A percentile compares a stretch with the other conserved stretches of the same genome.
These are phyloP conservation scores for Umbelopsis ramanniana DNA, from an alignment of 192 early-diverging fungal species.

Conservation along the genomic window DNA sequence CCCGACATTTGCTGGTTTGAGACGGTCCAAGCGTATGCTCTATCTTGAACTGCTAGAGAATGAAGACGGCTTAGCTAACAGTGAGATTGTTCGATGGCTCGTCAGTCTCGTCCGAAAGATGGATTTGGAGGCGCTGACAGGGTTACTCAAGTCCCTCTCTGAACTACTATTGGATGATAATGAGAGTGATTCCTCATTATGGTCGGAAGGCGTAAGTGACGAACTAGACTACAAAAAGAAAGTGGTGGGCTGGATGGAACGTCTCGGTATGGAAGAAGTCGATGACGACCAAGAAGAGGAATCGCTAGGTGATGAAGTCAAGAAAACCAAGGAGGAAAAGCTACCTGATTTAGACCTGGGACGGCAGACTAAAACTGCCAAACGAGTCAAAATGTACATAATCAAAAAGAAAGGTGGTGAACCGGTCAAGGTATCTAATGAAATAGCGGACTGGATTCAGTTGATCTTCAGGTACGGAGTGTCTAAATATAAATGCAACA, in stretches of 20 bases:
- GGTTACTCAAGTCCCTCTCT: conserved; percentile 8
- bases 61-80: conserved; percentile 37
- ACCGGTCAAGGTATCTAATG: conserved; percentile 39
- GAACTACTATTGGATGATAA: not conserved
- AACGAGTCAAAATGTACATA: conserved; percentile 44
- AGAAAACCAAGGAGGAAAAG: not conserved
- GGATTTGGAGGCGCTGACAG: conserved; percentile 20
- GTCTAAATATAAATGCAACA: not conserved
- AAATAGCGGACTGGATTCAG: conserved; percentile 45
- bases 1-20: conserved; percentile 43
- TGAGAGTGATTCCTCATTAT: not conserved
- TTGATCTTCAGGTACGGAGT: conserved; percentile 48
- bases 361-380: conserved; percentile 49
- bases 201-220: not conserved
- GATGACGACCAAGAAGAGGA: not conserved
- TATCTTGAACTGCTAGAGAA: conserved; percentile 65
- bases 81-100: conserved; percentile 43
- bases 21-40: conserved; percentile 66
- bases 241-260: not conserved
- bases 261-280: not conserved
- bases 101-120: conserved; percentile 44
- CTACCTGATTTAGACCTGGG: conserved; percentile 33
- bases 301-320: not conserved
- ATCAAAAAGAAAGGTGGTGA: conserved; percentile 45
- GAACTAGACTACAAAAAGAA: conserved; percentile 19